phyloP scores from a whole-genome alignment of 2,329 filamentous ascomycete genomes.

The Talaromyces sp. region DNA sequence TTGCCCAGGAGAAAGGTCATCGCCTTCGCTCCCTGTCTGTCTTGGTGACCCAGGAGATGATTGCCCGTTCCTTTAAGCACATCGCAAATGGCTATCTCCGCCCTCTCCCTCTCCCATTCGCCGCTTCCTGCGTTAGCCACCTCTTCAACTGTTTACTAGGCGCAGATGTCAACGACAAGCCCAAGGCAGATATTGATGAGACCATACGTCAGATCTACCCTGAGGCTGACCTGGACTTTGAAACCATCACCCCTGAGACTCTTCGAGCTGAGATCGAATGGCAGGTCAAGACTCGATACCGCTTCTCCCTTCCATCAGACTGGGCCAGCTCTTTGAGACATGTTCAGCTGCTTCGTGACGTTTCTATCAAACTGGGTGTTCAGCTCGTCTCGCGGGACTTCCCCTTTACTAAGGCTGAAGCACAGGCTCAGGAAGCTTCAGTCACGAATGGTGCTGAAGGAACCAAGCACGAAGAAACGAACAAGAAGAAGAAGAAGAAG shows the following conservation, averaged over 20 bases:
- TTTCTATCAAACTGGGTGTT: slow-evolving; percentile 81
- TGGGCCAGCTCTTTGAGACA: slow-evolving; percentile 66
- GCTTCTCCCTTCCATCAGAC: slow-evolving; percentile 62
- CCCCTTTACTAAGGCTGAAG: slow-evolving; percentile 52
- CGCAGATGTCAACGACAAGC: slow-evolving; percentile 66
- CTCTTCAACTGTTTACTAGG: slow-evolving; percentile 92
- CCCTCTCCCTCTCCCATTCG: slow-evolving; percentile 71
- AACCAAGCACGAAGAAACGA: slow-evolving; percentile 20
- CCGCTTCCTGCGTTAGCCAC: slow-evolving; percentile 74
- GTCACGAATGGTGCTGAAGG: slow-evolving; percentile 32
- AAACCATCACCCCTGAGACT: slow-evolving; percentile 67
- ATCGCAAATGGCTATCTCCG: slow-evolving; percentile 72
- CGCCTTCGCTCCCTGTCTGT: slow-evolving; percentile 71
- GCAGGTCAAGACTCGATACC: slow-evolving; percentile 68
- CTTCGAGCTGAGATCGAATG: slow-evolving; percentile 64
- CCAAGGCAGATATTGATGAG: slow-evolving; percentile 69
- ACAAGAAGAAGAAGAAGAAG: slow-evolving; percentile 55
- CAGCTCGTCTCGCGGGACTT: slow-evolving; percentile 79
- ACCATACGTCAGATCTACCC: slow-evolving; percentile 69
- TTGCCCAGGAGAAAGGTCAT: slow-evolving; percentile 60
- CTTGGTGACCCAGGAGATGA: slow-evolving; percentile 84
- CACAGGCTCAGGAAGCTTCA: slow-evolving; percentile 27
- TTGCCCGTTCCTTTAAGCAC: slow-evolving; percentile 94
- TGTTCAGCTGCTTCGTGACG: slow-evolving; percentile 80
- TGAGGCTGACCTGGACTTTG: slow-evolving; percentile 75